phyloP scores from a whole-genome alignment of 495 filamentous ascomycete genomes.

The Zalerion maritima region DNA sequence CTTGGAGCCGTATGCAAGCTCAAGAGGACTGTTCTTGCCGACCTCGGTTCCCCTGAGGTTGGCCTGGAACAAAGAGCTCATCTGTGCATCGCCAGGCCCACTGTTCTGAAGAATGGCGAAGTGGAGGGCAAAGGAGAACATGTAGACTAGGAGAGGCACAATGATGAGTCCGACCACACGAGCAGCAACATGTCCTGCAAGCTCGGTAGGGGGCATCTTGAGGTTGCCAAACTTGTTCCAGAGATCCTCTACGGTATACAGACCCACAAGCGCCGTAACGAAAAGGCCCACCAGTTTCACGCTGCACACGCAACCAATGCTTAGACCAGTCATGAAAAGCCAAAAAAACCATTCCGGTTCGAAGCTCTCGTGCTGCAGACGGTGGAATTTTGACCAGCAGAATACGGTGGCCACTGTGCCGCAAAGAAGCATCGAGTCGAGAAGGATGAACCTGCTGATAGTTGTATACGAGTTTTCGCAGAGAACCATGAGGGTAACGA shows the following conservation, averaged over 20 bases:
- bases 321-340: conserved; percentile 81
- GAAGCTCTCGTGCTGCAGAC: conserved; percentile 69
- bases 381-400: conserved; percentile 93
- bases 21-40: conserved; percentile 82
- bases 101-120: conserved; percentile 87
- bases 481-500: conserved; percentile 90
- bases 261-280: conserved; percentile 80
- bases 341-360: conserved; percentile 80
- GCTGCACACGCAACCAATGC: conserved; percentile 93
- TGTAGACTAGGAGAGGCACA: conserved; percentile 75
- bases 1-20: conserved; percentile 76
- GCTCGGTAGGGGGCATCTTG: conserved; percentile 66
- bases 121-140: conserved; percentile 88
- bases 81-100: conserved; percentile 93
- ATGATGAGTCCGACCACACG: conserved; percentile 79
- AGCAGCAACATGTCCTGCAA: conserved; percentile 63
- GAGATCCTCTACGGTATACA: conserved; percentile 92
- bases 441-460: conserved; percentile 91
- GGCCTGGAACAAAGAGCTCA: conserved; percentile 98
- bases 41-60: conserved; percentile 89
- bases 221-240: conserved; percentile 97
- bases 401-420: conserved; percentile 94
- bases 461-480: conserved; percentile 98
- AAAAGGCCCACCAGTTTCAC: conserved; percentile 98
- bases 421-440: conserved; percentile 96